Conservation (phyloP, 495 filamentous ascomycete species). For the Aspergillus egyptiacus region DNA sequence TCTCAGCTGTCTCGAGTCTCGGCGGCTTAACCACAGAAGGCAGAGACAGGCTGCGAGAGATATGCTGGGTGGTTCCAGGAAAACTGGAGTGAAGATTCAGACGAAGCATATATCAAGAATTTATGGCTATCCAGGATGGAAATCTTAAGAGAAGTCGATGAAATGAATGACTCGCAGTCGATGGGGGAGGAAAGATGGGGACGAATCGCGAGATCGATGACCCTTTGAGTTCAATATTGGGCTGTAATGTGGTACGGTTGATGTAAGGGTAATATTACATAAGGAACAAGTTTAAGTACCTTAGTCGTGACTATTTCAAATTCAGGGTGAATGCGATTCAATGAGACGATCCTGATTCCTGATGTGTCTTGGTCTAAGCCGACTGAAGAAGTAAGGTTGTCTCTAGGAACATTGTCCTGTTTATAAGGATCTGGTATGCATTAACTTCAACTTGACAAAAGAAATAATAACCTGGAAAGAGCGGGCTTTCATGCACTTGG, state of each 20-base stretch:
- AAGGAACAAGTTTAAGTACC: background rate
- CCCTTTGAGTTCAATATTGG: slow-evolving; percentile 9
- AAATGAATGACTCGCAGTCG: slow-evolving; percentile 1
- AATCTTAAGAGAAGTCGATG: background rate
- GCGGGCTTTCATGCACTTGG: background rate
- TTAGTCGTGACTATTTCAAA: background rate
- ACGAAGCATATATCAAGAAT: background rate
- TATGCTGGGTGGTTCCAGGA: background rate
- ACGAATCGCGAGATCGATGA: slow-evolving; percentile 12
- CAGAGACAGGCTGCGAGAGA: background rate
- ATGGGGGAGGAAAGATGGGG: slow-evolving; percentile 5
- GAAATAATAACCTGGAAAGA: too few species aligned
- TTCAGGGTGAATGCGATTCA: background rate
- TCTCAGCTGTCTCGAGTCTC: slow-evolving; percentile 11
- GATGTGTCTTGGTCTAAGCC: too few species aligned
- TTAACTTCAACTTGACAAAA: background rate
- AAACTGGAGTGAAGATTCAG: background rate
- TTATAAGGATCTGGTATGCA: too few species aligned
- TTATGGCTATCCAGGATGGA: background rate
- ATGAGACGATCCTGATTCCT: too few species aligned
- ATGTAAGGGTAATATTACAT: slow-evolving; percentile 10
- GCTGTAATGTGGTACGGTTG: slow-evolving; percentile 6
- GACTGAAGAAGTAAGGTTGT: too few species aligned
- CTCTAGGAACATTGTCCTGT: too few species aligned
- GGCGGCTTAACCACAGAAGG: slow-evolving; percentile 19